Evolutionary conservation across 1,284 basidiomycete genomes (phyloP), one percentile per base, ranked within the genome.

Genomic region (Trichosporon asahii): DNA sequence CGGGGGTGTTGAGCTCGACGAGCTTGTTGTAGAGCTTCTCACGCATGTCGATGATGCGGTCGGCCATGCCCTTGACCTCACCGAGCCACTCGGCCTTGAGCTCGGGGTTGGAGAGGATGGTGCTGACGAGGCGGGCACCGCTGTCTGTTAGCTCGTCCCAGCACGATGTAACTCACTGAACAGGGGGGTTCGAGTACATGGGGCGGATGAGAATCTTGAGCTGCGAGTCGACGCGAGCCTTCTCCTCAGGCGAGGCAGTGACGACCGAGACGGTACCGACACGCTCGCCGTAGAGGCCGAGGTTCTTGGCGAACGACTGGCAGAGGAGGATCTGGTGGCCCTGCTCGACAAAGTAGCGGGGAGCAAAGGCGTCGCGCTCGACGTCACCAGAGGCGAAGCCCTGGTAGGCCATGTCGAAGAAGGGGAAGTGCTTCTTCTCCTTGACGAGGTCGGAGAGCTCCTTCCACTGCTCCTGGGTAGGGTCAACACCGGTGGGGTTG

Each of bases 291-390:
- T 99, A 99, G 60, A 99, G 87, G 67, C 97, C 96, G 88, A 98
- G 95, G 87, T 99, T 99, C 88, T 99, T 99, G 67, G 97, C 97
- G 83, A 98, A 99, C 65, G 93, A 95, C 85, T 99, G 97, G 72
- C 90, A 87, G 49, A 95, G 88, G 21, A 93, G 90, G 74, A 95
- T 86, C 77, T 93, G 91, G 84, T 95, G 93, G 40, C 93, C 93
- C 81, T 94, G 86, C 57, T 89, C 86, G 66, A 97, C 93, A 85
- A 99, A 99, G 86, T 97, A 89, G 73, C 97, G 92, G 67, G 97
- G 89, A n/a, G 95, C 93, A 83, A 92, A 96, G 2, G 97, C 97
- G 78, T 99, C 97, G 66, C 89, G 89, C 75, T 90, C 85, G 70
- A 94, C 92, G 69, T 90, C 89, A 65, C 95, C 95, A 31, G 94